A percentile compares a stretch with the other conserved stretches of the same genome.
Conservation (phyloP, 805 yeast species). For the Kodamaea sagamina region DNA sequence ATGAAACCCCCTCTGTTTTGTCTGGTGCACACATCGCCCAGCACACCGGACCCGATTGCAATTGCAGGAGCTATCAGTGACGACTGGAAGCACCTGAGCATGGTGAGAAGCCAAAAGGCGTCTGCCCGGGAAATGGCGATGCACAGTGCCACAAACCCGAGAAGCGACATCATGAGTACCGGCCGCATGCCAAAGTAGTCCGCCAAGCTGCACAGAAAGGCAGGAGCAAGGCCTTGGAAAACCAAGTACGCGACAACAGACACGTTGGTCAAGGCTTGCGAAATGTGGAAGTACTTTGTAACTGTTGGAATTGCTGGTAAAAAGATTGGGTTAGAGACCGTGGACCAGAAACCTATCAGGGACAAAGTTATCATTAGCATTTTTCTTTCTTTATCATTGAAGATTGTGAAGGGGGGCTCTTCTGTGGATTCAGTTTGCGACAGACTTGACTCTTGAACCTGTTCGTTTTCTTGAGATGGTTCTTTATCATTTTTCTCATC, state of each 20-base stretch:
- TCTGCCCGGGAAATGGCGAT: conserved; percentile 64
- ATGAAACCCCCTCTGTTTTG: conserved; percentile 70
- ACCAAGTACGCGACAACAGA: conserved; percentile 77
- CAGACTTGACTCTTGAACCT: too few relatives aligned
- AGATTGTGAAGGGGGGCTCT: conserved; percentile 40
- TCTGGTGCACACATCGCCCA: conserved; percentile 72
- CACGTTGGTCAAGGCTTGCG: conserved; percentile 63
- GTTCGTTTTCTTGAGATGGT: too few relatives aligned
- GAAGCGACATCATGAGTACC: conserved; percentile 53
- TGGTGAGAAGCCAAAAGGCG: conserved; percentile 59
- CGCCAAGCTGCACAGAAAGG: conserved; percentile 65
- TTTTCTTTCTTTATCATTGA: conserved; percentile 41
- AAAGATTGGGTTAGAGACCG: conserved; percentile 75
- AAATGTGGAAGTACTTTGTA: conserved; percentile 52
- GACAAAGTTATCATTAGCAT: conserved; percentile 42
- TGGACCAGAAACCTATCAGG: conserved; percentile 62
- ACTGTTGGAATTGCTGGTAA: conserved; percentile 74
- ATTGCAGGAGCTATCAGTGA: conserved; percentile 76
- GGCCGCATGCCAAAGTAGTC: conserved; percentile 77
- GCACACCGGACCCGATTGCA: conserved; percentile 67
- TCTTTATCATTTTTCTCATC: too few relatives aligned
- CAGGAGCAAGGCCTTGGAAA: conserved; percentile 77
- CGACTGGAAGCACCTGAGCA: conserved; percentile 75
- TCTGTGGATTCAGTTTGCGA: too few relatives aligned
- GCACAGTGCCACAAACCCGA: conserved; percentile 60